Evolutionary conservation across 805 yeast genomes (phyloP), one percentile per base, ranked within the genome.

Genomic region (Candida coleopterorum): DNA sequence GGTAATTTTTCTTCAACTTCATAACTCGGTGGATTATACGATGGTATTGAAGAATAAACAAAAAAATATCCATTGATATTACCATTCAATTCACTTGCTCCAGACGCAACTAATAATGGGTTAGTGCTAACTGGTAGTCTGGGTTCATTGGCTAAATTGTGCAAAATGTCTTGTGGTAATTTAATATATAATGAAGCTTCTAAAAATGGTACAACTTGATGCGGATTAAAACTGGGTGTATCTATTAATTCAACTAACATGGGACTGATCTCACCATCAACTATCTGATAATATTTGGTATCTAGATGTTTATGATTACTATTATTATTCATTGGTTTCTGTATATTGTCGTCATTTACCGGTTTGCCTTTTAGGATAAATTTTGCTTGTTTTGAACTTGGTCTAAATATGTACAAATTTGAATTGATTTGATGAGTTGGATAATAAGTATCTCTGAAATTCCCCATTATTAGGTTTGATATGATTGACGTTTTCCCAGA

Each of bases 81-180:
- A 4, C 88, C 89, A 51, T 84, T 82, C 46, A 84, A 56, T 41
- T 82, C 90, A 29, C 85, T 74, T 4, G 88, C 85, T 1, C 93
- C 93, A 25, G 86, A 78, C 4, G 87, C 90, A 3, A 81, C 85
- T 9, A 84, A 55, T 38, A 84, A 54, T 3, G 89, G 84, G 35
- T 77, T 78, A 5, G 86, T 79, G 9, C 75, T 68, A 0, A 77
- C 83, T 3, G 80, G 79, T 40, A 65, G 62, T 33, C 83, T 52
- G 7, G 84, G 84, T 43, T 74, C 81, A 42, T 76, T 66, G 4
- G 83, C 84, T 34, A 84, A 58, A 34, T 81, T 81, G 32, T 69
- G 68, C 20, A 84, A 56, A 10, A 77, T 70, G 22, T 77, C 79
- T 33, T 69, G 72, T 31, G 79, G 81, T 27, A 84, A 54, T 43